A percentile compares a stretch with the other conserved stretches of the same genome.
Evolutionary conservation across 345 rosid species (phyloP).

Genomic region (Kernera saxatilis): DNA sequence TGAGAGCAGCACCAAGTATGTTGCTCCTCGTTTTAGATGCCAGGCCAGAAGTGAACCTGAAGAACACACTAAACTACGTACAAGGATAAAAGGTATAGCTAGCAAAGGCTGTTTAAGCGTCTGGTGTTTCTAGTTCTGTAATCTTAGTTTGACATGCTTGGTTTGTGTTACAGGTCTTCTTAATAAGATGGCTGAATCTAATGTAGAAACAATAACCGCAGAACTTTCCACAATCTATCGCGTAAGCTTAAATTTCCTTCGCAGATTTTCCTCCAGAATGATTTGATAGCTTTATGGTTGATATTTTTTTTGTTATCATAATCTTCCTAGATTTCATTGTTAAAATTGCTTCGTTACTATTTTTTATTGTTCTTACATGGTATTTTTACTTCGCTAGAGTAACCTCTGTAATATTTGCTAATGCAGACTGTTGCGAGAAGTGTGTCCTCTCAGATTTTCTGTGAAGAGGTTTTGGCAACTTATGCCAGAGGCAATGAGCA

Average conservation of each 20-base stretch:
- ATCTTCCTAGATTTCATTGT: not conserved
- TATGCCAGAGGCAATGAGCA: conserved; percentile 89
- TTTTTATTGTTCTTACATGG: not conserved
- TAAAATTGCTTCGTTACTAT: not conserved
- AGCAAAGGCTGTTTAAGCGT: conserved; percentile 13
- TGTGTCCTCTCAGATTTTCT: conserved; percentile 58
- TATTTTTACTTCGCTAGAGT: not conserved
- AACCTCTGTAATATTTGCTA: conserved; percentile 10
- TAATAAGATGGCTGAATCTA: conserved; percentile 77
- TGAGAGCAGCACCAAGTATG: conserved; percentile 43
- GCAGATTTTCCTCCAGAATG: not conserved
- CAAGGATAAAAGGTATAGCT: conserved; percentile 63
- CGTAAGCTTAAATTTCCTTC: conserved; percentile 38
- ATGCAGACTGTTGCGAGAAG: conserved; percentile 64
- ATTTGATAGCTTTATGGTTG: not conserved
- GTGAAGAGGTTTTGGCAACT: conserved; percentile 71
- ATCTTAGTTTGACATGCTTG: conserved; percentile 10
- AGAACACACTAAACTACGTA: conserved; percentile 63
- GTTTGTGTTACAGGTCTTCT: conserved; percentile 62
- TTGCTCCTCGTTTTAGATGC: conserved; percentile 72
- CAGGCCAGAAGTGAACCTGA: conserved; percentile 52
- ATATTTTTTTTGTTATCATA: not conserved
- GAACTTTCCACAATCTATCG: conserved; percentile 62
- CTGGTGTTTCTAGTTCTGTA: not conserved
- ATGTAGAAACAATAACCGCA: conserved; percentile 77